Evolutionary conservation across 2,329 filamentous ascomycete genomes (phyloP).

Genomic region (Paraconiothyrium sp.): DNA sequence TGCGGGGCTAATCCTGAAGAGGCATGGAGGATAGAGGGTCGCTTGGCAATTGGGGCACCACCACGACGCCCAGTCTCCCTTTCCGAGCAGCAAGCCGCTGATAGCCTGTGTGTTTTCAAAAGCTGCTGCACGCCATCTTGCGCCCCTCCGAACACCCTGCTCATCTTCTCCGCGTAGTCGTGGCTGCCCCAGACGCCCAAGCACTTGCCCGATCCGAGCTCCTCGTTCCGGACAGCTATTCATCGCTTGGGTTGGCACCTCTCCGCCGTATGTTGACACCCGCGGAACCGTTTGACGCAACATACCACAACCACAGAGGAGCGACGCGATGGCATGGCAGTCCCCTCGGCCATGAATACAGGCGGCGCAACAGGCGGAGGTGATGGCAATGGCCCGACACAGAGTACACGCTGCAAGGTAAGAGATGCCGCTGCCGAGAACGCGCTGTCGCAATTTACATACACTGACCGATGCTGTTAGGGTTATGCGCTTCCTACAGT

Average conservation of each 20-base stretch:
- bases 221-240: slow-evolving; percentile 39
- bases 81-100: slow-evolving; percentile 14
- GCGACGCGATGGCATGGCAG: slow-evolving; percentile 73
- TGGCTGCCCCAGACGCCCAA: slow-evolving; percentile 13
- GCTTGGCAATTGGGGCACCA: slow-evolving; percentile 20
- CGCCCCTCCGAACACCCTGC: slow-evolving; percentile 1
- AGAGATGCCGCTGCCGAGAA: slow-evolving; percentile 30
- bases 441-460: background rate
- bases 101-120: slow-evolving; percentile 5
- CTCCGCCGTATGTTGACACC: slow-evolving; percentile 35
- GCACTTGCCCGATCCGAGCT: slow-evolving; percentile 33
- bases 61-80: slow-evolving; percentile 21
- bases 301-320: slow-evolving; percentile 27
- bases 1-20: slow-evolving; percentile 10
- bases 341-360: slow-evolving; percentile 69
- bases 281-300: slow-evolving; percentile 17
- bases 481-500: slow-evolving; percentile 99
- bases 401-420: slow-evolving; percentile 78
- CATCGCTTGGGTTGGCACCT: slow-evolving; percentile 32
- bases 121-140: slow-evolving; percentile 24
- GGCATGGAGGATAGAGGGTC: slow-evolving; percentile 1
- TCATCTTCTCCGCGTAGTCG: slow-evolving; percentile 14
- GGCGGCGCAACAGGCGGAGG: slow-evolving; percentile 62
- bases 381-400: slow-evolving; percentile 62
- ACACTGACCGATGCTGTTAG: slow-evolving; percentile 56